Base-by-base conservation (phyloP, 768 basidiomycete genomes). In the Leccinellum albellum region DNA sequence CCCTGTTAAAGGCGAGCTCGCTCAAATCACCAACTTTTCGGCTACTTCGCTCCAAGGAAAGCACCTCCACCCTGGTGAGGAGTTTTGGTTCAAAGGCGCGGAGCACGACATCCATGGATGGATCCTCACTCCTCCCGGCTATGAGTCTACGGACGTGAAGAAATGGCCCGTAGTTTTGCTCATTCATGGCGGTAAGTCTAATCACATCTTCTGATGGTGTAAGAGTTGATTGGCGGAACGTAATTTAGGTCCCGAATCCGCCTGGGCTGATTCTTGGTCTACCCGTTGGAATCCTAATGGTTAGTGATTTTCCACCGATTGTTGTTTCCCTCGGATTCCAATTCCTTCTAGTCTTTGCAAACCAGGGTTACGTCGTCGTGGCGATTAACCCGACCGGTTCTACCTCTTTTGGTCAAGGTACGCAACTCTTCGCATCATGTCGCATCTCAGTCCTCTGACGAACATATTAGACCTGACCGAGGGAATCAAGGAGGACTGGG, bases 351-450 rank as follows among this genome's bases (percentile, higher is more conserved):
- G 85, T 89, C 10, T 95, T 92, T 63, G 84, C 92, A 12, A 83
- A 86, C 64, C 89, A 92, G 67, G 94, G 96, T 0, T 99, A 98
- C 73, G 86, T 96, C 64, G 82, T 85, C 12, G 79, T 97, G 40
- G 79, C 87, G 29, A 87, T 97, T 64, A 98, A 98, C 69, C 96
- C 96, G 3, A 96, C 94, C 0, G 96, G 96, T 9, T 91, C 88
- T 28, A 98, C 96, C 4, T 87, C 91, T 0, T 97, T 94, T 63
- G 94, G 94, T 4, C 94, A 96, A 81, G 79, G 90, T 86, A 64
- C 31, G 58, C 40, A 29, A 12, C 31, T 37, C 6, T 37, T 42
- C 32, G 4, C 35, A 12, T 26, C 32, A 62, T 44, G 45, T 48
- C 20, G 24, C 37, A 26, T 21, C 24, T n/a, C 42, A 29, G 56